Conservation (phyloP, 192 early-diverging fungal species). For the Gonapodya sp. region DNA sequence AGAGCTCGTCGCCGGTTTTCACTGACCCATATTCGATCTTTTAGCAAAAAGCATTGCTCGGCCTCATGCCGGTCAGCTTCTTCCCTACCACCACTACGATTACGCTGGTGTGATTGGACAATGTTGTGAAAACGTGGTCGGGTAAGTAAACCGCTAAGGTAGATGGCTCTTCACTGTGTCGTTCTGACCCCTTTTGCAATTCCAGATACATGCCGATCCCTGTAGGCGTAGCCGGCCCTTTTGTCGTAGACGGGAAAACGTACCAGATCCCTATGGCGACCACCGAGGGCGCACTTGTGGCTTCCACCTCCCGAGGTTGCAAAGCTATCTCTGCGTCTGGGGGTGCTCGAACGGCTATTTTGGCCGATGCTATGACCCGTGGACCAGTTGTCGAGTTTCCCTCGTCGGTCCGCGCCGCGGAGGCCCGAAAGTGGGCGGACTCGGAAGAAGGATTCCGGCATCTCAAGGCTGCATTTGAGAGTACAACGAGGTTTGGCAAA, state of each 20-base stretch:
- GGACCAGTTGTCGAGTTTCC: slow-evolving; percentile 87
- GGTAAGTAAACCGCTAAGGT: too few relatives aligned
- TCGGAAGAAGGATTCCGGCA: slow-evolving; percentile 37
- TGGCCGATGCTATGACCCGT: slow-evolving; percentile 82
- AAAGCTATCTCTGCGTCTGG: slow-evolving; percentile 85
- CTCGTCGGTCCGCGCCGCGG: slow-evolving; percentile 47
- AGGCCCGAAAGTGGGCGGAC: slow-evolving; percentile 67
- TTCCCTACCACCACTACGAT: slow-evolving; percentile 80
- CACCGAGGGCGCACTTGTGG: slow-evolving; percentile 83
- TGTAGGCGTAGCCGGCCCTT: slow-evolving; percentile 83
- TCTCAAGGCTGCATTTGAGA: slow-evolving; percentile 71
- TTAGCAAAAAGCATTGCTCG: slow-evolving; percentile 16
- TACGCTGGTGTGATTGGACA: slow-evolving; percentile 80
- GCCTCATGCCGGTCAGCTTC: slow-evolving; percentile 27
- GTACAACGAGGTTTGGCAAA: slow-evolving; percentile 80
- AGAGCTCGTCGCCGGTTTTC: neutral
- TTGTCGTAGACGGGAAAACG: slow-evolving; percentile 67
- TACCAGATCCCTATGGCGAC: slow-evolving; percentile 92
- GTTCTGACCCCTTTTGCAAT: neutral
- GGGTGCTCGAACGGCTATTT: slow-evolving; percentile 70
- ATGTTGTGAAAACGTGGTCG: slow-evolving; percentile 95
- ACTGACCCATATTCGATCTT: slow-evolving; percentile 32
- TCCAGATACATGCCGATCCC: slow-evolving; percentile 70
- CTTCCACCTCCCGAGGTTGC: slow-evolving; percentile 85
- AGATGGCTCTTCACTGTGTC: too few relatives aligned